Evolutionary conservation across 257 asterid species (phyloP), one percentile per base, ranked within the genome.

Genomic region (Fraxinus quadrangulata): DNA sequence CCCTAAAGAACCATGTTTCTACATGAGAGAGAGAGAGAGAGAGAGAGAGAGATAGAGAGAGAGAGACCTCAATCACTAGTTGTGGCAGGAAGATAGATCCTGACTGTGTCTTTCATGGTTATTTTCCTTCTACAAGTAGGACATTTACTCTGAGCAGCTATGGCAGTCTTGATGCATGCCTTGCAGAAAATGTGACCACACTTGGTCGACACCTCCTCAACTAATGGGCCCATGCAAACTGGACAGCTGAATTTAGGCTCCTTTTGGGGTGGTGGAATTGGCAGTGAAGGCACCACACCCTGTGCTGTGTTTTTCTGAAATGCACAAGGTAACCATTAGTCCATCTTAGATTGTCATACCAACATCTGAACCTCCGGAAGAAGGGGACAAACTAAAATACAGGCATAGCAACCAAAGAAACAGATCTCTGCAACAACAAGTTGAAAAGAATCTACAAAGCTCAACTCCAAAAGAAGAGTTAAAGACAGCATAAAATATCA

Each of bases 181-280:
- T 90, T 93, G 84, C 98, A 96, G 78, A 96, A 96, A 79, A 96
- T 93, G 83, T 96, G 98, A 31, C 98, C 97, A 79, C 99, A 96
- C 70, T 88, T 96, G 6, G 98, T 96, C 4, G 94, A 87, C 79
- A 76, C 83, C 89, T 86, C 99, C 84, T 93, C 95, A 14, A 93
- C 94, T 39, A 93, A 83, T 5, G 91, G 85, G 39, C 97, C 91
- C 92, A 92, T 90, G 91, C 98, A 96, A 74, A 93, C 87, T 5
- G 98, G 97, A 81, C 98, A 96, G 77, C 82, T 96, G 77, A 96
- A 90, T 70, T 86, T 83, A 28, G 86, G 90, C 77, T 90, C 97
- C 87, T 85, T 39, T 39, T 8, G 82, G 1, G 86, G 86, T 1
- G 86, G 86, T 4, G 87, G 93, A 14, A 85, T 83, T 0, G 83